phyloP scores from a whole-genome alignment of 768 basidiomycete genomes.

The Hypholoma fasciculare region DNA sequence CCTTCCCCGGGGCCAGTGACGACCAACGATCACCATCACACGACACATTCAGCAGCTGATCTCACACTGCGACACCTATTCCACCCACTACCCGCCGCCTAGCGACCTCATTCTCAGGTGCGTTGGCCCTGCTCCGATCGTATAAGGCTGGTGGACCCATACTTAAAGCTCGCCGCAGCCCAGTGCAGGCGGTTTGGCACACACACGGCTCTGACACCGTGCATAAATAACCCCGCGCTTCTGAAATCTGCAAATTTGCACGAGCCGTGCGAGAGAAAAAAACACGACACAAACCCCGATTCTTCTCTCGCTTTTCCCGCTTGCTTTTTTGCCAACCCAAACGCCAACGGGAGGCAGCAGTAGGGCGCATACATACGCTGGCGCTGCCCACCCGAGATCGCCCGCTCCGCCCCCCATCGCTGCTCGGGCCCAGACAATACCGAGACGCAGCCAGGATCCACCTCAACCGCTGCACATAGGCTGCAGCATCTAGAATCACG shows the following conservation, averaged over 20 bases:
- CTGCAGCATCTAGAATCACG: too few species aligned
- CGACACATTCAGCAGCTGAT: too few species aligned
- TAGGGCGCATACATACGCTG: neutral
- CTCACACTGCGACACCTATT: too few species aligned
- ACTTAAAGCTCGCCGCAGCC: neutral
- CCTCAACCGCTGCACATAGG: neutral
- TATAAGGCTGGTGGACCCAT: too few species aligned
- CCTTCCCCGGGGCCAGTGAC: too few species aligned
- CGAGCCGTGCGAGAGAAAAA: neutral
- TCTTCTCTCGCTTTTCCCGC: neutral
- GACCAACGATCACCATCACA: too few species aligned
- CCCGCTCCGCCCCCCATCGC: neutral
- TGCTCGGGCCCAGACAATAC: neutral
- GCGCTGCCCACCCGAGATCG: conserved; percentile 4
- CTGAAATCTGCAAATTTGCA: neutral
- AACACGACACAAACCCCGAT: neutral
- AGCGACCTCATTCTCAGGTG: too few species aligned
- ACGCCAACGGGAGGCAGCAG: too few species aligned
- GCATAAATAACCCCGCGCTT: neutral
- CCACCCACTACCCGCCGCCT: too few species aligned
- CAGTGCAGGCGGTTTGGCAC: neutral
- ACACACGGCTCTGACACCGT: neutral
- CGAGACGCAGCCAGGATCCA: neutral
- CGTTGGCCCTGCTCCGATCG: too few species aligned
- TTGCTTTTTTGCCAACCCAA: neutral